Evolutionary conservation across 2,329 filamentous ascomycete genomes (phyloP), one percentile per base, ranked within the genome.

Genomic region (Ceratocystis eucalypticola): DNA sequence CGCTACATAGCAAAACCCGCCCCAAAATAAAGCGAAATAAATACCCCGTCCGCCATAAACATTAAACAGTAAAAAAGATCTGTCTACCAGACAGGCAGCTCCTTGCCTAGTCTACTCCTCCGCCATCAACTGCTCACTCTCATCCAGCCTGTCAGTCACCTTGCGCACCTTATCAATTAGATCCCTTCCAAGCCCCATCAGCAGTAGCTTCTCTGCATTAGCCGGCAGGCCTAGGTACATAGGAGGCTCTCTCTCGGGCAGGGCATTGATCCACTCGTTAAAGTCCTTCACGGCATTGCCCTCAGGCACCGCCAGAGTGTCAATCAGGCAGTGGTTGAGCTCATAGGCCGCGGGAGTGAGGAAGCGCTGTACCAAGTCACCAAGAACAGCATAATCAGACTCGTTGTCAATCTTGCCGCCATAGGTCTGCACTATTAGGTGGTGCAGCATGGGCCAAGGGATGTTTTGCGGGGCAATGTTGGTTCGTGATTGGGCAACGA

Each of bases 321-420:
- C 86, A 48, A 96, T 90, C 12, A 99, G 82, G 74, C 90, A 90
- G 80, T 96, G 91, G 67, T 93, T 89, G 61, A 92, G 88, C 67
- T 99, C 94, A 73, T 95, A 99, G 2, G 94, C 94, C 1, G 88
- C 84, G 0, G 92, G 89, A 0, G 91, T 96, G 70, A 99, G 81
- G 75, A 95, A 86, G 41, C 81, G 82, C 55, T 84, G 77, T 62
- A 99, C 93, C 2, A 99, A 83, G 67, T 83, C 77, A 59, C 82
- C 80, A 17, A 99, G 84, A 57, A 86, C 82, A 64, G 79, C 78
- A 75, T 94, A 96, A 76, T 99, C 94, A 53, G 79, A 86, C 70
- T 91, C 88, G 73, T 96, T 85, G 74, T 99, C 94, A 71, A 99
- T 92, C 80, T 99, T 99, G 75, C 94, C 94, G 70, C 94, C 94